Evolutionary conservation across 2,329 filamentous ascomycete species (phyloP), one percentile per base, ranked within the genome.

Genomic region (Teratosphaeriaceae sp.): DNA sequence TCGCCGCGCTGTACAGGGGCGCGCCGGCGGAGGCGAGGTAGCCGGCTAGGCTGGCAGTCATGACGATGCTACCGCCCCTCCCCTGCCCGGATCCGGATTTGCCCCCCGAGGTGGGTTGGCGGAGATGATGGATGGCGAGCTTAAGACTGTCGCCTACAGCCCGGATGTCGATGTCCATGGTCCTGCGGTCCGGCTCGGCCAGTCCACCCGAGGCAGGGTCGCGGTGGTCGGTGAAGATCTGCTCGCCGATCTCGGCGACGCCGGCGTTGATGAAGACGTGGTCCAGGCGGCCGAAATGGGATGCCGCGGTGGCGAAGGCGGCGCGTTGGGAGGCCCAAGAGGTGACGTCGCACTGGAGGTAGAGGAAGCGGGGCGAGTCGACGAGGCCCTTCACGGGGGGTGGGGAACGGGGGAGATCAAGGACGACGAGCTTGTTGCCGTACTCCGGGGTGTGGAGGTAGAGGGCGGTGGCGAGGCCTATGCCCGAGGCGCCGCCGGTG

Each of bases 251-350:
- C 48, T 74, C 71, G 21, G 67, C 62, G 19, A 74, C 67, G 0
- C 71, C 71, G 4, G 71, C 71, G 40, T 74, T 74, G 36, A 73
- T 67, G 48, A 71, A 74, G 12, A 74, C 69, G 29, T 58, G 59
- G 41, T 71, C 68, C 31, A 74, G 67, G 8, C 61, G 57, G 5
- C 65, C 65, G 53, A 73, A 73, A 21, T 64, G 64, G 5, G 55
- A 39, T 40, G 67, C 53, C 2, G 64, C 67, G 5, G 56, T 55
- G 46, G 65, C 62, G 51, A 74, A 74, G 13, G 64, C 70, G 1
- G 60, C 58, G 22, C 70, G 61, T 54, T 73, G 71, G 3, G 61
- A 62, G 5, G 50, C 39, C 71, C 71, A 74, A 38, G 61, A 64
- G 2, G 67, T 67, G 40, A 74, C 63, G 52, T 74, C 64, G 55